phyloP scores from a whole-genome alignment of 164 flowering plant genomes.

The Warburgia ugandensis region DNA sequence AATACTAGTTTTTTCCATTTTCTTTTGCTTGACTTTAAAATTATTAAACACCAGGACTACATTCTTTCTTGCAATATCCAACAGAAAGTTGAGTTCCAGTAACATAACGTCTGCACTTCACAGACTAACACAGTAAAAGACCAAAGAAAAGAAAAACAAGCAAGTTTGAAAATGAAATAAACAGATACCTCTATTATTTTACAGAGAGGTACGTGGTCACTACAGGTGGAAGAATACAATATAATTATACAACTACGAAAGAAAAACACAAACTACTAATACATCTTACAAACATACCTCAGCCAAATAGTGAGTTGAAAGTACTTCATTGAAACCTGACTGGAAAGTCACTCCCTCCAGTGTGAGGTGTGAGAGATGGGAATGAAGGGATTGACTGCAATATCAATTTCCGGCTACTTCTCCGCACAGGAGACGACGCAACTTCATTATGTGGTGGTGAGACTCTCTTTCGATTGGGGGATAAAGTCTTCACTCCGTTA shows the following conservation, averaged over 20 bases:
- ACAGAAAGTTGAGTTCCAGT: neutral
- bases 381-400: conserved; percentile 81
- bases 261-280: conserved; percentile 2
- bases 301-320: conserved; percentile 2
- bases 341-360: conserved; percentile 7
- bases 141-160: neutral
- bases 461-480: conserved; percentile 90
- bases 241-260: conserved; percentile 17
- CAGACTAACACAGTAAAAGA: too few species aligned
- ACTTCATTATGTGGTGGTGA: conserved; percentile 60
- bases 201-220: conserved; percentile 11
- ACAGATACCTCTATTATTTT: conserved; percentile 10
- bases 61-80: neutral
- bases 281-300: conserved; percentile 17
- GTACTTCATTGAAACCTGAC: conserved; percentile 10
- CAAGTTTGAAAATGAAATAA: neutral
- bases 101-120: neutral
- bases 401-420: conserved; percentile 67
- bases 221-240: conserved; percentile 9
- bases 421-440: conserved; percentile 37
- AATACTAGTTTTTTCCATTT: too few species aligned
- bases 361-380: conserved; percentile 57
- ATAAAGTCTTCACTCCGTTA: conserved; percentile 43
- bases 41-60: neutral
- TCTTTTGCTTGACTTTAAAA: neutral